phyloP scores from a whole-genome alignment of 2,329 filamentous ascomycete genomes.

The Colletotrichum liriopes region DNA sequence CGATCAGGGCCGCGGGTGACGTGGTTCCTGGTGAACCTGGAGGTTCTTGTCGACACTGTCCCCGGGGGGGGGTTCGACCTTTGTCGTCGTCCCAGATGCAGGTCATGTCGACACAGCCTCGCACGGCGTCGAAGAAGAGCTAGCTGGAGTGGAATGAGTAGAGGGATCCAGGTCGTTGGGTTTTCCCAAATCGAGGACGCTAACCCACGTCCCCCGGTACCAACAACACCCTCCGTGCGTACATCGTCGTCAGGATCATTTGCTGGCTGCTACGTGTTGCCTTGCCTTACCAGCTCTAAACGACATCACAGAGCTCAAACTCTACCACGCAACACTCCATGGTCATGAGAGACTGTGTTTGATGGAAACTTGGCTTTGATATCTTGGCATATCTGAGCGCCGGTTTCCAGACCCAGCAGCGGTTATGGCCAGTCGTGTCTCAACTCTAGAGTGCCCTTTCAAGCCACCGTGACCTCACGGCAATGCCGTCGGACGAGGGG shows the following conservation, averaged over 20 bases:
- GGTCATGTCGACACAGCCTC: not conserved
- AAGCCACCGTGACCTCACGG: not conserved
- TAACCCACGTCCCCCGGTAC: not conserved
- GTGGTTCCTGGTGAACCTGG: not conserved
- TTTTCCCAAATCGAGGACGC: not conserved
- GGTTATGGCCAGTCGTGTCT: too few species aligned
- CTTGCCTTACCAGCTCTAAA: not conserved
- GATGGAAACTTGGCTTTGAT: not conserved
- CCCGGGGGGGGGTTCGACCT: not conserved
- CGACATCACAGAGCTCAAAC: too few species aligned
- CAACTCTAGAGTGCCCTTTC: not conserved
- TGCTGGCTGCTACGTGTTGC: not conserved
- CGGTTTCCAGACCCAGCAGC: not conserved
- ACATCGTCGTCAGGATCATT: not conserved
- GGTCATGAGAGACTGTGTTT: not conserved
- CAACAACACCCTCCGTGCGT: not conserved
- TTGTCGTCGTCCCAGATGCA: not conserved
- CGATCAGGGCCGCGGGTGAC: not conserved
- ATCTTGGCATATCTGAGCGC: not conserved
- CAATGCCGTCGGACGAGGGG: not conserved
- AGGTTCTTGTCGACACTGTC: not conserved
- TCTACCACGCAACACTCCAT: too few species aligned
- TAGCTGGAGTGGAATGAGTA: not conserved
- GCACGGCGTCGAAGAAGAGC: too few species aligned
- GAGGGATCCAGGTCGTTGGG: too few species aligned